Conservation (phyloP, 495 filamentous ascomycete species). For the Annulohypoxylon nitens region DNA sequence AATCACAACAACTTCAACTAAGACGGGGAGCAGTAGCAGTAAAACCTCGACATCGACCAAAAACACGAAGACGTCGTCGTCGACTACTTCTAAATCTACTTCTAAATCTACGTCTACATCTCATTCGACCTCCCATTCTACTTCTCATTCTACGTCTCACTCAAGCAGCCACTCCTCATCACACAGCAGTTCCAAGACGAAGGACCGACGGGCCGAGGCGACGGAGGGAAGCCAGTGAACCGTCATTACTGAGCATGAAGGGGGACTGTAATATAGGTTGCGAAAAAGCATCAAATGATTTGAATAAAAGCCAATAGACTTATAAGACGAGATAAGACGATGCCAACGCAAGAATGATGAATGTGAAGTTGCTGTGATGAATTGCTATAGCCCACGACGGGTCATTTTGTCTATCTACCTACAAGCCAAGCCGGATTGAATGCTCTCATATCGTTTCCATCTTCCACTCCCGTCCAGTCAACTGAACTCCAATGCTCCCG, state of each 20-base stretch:
- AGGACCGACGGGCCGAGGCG: constrained; percentile 19
- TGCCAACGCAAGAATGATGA: background rate
- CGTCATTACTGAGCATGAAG: constrained; percentile 10
- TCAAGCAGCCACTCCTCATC: constrained; percentile 35
- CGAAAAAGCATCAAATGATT: background rate
- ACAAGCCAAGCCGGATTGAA: constrained; percentile 17
- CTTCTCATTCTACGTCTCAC: constrained; percentile 30
- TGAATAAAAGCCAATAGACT: background rate
- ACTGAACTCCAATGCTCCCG: constrained; percentile 34
- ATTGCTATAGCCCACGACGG: constrained; percentile 23
- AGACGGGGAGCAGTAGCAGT: constrained; percentile 31
- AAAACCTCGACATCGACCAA: background rate
- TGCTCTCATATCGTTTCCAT: constrained; percentile 14
- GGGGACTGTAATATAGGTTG: constrained; percentile 3
- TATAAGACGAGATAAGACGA: background rate
- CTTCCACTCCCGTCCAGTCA: constrained; percentile 21
- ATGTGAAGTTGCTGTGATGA: constrained; percentile 30
- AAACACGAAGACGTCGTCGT: constrained; percentile 13
- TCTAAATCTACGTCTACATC: constrained; percentile 35
- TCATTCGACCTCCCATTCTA: constrained; percentile 25
- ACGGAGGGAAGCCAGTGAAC: constrained; percentile 16
- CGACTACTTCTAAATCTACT: constrained; percentile 24
- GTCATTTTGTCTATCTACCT: constrained; percentile 41
- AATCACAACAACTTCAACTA: constrained; percentile 38
- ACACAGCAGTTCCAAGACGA: constrained; percentile 17